Conservation (phyloP, 2,329 filamentous ascomycete genomes). For the Aureobasidium namibiae region DNA sequence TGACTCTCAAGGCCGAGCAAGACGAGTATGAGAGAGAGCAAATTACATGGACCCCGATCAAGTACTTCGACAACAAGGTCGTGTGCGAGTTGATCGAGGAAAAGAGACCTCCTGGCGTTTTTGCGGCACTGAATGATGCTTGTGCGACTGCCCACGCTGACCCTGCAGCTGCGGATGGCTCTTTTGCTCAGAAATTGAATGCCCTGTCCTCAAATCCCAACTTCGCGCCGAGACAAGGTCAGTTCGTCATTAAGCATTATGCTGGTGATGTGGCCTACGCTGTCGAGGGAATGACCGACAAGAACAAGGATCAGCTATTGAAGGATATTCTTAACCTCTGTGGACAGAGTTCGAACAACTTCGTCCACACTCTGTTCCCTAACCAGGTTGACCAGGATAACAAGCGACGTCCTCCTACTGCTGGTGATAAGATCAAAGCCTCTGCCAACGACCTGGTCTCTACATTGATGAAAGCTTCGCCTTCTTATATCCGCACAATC, state of each 20-base stretch:
- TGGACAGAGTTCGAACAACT: constrained; percentile 72
- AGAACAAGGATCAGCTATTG: constrained; percentile 95
- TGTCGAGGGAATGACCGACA: constrained; percentile 95
- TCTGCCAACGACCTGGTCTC: constrained; percentile 93
- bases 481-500: constrained; percentile 97
- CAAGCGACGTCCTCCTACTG: constrained; percentile 84
- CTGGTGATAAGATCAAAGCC: constrained; percentile 89
- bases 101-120: constrained; percentile 79
- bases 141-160: constrained; percentile 98
- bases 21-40: constrained; percentile 94
- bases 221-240: constrained; percentile 83
- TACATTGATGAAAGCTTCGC: constrained; percentile 93
- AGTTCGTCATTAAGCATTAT: constrained; percentile 98
- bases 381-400: constrained; percentile 93
- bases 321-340: constrained; percentile 90
- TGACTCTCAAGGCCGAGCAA: constrained; percentile 93
- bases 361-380: constrained; percentile 84
- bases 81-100: constrained; percentile 97
- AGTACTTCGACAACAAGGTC: constrained; percentile 99
- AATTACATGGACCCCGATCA: constrained; percentile 98
- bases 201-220: constrained; percentile 81
- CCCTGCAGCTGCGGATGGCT: constrained; percentile 85
- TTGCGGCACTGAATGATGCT: constrained; percentile 93
- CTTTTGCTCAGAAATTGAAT: constrained; percentile 88
- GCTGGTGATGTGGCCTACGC: constrained; percentile 93